Base-by-base conservation (phyloP, 495 filamentous ascomycete species). In the Podospora sp. region DNA sequence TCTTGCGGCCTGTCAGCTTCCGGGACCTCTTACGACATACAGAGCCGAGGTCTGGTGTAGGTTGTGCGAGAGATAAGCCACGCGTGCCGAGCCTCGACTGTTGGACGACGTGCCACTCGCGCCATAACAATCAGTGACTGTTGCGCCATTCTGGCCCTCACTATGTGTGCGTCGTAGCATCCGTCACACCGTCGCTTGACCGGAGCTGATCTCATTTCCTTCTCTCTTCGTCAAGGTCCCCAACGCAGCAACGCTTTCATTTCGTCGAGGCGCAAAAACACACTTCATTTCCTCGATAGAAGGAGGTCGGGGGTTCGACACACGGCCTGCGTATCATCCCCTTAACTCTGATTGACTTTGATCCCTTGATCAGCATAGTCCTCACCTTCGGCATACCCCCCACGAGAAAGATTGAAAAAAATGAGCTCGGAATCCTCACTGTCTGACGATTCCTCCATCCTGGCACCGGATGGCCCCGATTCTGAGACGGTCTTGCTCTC, bases 371-470 rank as follows among this genome's bases (percentile, higher is more conserved):
- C 29, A 8, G 29, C 29, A 33, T n/a, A n/a, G n/a, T n/a, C n/a
- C n/a, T n/a, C n/a, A 46, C 5, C 14, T 46, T 46, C 2, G 40
- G 2, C 11, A 14, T 46, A 12, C 40, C 16, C 40, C 16, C 4
- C 40, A 12, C 11, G 11, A 46, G 16, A 46, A 46, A 11, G 2
- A 11, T 2, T 11, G 1, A 14, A 11, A n/a, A 49, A 33, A 21
- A 62, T 62, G 60, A 62, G 60, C 21, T 49, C 60, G 29, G 40
- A 35, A 6, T 62, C 60, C 18, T 62, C 60, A 7, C 18, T 62
- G 35, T 62, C 60, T 16, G 35, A 62, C 21, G 60, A 62, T 50
- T 46, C 20, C 35, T 62, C 33, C 2, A 62, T 62, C 35, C 33
- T 25, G 9, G 53, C 12, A 1, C 33, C 60, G 9, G 27, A 62